Percentiles rank a stretch among this genome's conserved stretches.
phyloP scores from a whole-genome alignment of 2,329 filamentous ascomycete genomes.

The Aspergillus persii region DNA sequence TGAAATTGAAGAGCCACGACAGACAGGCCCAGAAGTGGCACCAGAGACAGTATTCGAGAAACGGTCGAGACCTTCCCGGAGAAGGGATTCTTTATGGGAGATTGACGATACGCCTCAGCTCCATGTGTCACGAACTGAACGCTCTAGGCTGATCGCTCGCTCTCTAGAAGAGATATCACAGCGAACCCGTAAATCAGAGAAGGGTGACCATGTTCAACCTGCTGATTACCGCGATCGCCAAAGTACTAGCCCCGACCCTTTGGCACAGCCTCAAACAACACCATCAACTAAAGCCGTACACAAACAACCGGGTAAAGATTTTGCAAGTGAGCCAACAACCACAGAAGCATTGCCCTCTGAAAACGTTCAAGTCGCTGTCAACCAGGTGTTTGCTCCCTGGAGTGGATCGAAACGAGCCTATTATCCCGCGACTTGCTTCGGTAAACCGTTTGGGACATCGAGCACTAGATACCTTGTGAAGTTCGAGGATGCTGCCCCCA shows the following conservation, averaged over 20 bases:
- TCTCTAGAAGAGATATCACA: slow-evolving; percentile 10
- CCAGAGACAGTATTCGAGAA: slow-evolving; percentile 19
- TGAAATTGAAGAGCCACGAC: slow-evolving; percentile 12
- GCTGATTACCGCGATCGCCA: slow-evolving; percentile 12
- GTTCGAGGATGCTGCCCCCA: slow-evolving; percentile 44
- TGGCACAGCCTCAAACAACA: slow-evolving; percentile 4
- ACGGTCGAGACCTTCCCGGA: slow-evolving; percentile 22
- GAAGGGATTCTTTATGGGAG: slow-evolving; percentile 35
- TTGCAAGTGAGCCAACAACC: slow-evolving; percentile 2
- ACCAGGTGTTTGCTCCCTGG: slow-evolving; percentile 59
- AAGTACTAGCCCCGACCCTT: slow-evolving; percentile 13
- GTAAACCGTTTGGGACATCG: slow-evolving; percentile 37
- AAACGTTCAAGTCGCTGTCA: slow-evolving; percentile 40
- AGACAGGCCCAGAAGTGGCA: slow-evolving; percentile 11
- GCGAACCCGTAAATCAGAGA: not conserved
- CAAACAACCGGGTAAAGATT: slow-evolving; percentile 13
- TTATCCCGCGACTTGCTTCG: slow-evolving; percentile 60
- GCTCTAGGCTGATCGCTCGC: slow-evolving; percentile 9
- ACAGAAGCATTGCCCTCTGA: slow-evolving; percentile 12
- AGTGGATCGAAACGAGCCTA: slow-evolving; percentile 55
- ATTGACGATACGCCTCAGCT: slow-evolving; percentile 34
- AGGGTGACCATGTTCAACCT: slow-evolving; percentile 3
- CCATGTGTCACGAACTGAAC: slow-evolving; percentile 17
- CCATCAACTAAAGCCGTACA: not conserved
- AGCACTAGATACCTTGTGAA: slow-evolving; percentile 46